Evolutionary conservation across 106 monocot genomes (phyloP).

Genomic region (Dendrobium officinale): DNA sequence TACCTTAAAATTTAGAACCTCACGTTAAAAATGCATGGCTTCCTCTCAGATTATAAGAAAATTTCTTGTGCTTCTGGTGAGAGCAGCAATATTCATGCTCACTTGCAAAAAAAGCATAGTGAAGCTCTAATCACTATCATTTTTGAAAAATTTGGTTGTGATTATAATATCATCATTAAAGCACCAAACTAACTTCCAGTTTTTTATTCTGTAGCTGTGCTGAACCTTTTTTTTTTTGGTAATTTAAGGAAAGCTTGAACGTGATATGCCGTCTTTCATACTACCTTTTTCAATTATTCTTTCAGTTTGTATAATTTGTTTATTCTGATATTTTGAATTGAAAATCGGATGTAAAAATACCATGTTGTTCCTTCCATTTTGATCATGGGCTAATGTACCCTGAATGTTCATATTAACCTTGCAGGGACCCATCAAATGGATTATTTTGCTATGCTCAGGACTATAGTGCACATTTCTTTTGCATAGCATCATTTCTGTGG

Average conservation of each 20-base stretch:
- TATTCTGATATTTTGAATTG: conserved; percentile 1
- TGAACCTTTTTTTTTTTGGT: not conserved
- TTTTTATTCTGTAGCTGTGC: too few relatives aligned
- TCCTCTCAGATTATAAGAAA: too few relatives aligned
- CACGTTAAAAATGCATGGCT: too few relatives aligned
- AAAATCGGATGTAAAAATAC: not conserved
- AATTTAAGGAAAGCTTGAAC: not conserved
- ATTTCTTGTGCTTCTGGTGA: too few relatives aligned
- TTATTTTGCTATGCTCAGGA: conserved; percentile 87
- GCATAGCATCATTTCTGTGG: conserved; percentile 96
- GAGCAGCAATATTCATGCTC: too few relatives aligned
- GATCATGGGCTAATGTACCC: not conserved
- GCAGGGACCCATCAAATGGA: conserved; percentile 83
- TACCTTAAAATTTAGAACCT: too few relatives aligned
- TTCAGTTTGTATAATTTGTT: not conserved
- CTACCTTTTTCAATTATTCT: not conserved
- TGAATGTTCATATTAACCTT: conserved; percentile 11
- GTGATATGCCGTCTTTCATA: not conserved
- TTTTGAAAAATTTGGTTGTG: not conserved
- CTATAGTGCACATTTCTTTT: conserved; percentile 94
- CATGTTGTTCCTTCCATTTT: not conserved
- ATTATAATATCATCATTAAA: not conserved
- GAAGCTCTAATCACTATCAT: too few relatives aligned
- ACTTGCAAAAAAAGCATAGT: too few relatives aligned
- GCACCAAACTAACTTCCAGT: not conserved